Conservation (phyloP, 257 asterid genomes). For the Forsythia suspensa region DNA sequence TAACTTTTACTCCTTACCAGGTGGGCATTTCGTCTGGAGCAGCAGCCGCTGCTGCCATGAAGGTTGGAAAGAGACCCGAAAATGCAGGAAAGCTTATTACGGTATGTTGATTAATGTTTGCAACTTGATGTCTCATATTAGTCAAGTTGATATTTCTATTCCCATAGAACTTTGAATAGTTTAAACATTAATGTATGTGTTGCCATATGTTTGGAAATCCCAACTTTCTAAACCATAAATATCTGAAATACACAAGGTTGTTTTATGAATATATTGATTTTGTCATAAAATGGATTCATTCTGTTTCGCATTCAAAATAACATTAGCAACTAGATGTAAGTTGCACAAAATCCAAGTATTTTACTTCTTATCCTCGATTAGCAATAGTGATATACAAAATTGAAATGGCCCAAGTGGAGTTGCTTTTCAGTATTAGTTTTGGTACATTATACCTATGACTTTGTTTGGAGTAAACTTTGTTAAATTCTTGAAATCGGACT, state of each 20-base stretch:
- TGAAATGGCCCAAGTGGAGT: not conserved
- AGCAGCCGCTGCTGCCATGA: conserved; percentile 91
- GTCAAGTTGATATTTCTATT: not conserved
- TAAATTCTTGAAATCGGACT: not conserved
- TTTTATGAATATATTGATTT: not conserved
- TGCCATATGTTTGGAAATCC: conserved; percentile 1
- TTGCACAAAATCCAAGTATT: not conserved
- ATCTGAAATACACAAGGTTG: not conserved
- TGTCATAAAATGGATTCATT: not conserved
- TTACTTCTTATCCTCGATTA: not conserved
- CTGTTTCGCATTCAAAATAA: not conserved
- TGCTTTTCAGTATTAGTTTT: not conserved
- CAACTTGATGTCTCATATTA: conserved; percentile 8
- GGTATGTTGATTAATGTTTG: conserved; percentile 42
- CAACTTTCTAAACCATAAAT: conserved; percentile 4
- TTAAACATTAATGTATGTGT: conserved; percentile 1
- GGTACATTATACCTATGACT: not conserved
- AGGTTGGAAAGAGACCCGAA: conserved; percentile 89
- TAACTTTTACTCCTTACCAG: conserved; percentile 34
- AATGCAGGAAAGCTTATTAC: conserved; percentile 93
- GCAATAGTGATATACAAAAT: not conserved
- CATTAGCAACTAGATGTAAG: too few relatives aligned
- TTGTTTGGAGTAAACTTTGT: not conserved
- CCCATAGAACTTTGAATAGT: conserved; percentile 2
- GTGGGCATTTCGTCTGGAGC: conserved; percentile 99